Base-by-base conservation (phyloP, 768 basidiomycete species). In the Trametes elegans region DNA sequence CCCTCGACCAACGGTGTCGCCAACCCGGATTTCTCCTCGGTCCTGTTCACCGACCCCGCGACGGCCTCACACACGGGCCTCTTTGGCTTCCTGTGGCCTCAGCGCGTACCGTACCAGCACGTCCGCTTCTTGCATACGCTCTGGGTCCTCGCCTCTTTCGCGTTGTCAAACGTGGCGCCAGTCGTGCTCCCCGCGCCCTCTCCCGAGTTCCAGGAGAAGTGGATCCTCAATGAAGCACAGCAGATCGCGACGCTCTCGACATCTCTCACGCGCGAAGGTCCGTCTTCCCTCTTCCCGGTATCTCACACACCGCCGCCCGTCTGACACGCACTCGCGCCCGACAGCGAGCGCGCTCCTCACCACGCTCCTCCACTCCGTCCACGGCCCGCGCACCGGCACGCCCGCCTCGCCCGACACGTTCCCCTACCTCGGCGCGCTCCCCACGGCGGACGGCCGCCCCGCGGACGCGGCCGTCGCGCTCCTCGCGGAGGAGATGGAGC, bases 51-150 rank as follows among this genome's bases (percentile, higher is more conserved):
- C 31, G 56, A 58, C 38, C 62, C 58, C 19, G 36, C 49, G 7
- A 35, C 57, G 18, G 41, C 32, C 9, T 24, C 54, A 10, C 48
- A 54, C 35, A 47, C 21, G 38, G 67, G 59, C 24, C 31, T 83
- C 27, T 62, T 81, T 8, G 64, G 71, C 38, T 49, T 60, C 26
- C 19, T 79, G 34, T 86, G 89, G 70, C 90, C 89, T 0, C 71
- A 74, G 6, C 80, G 88, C 11, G 80, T 88, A 1, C 77, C 81
- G 1, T 87, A 85, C 66, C 90, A 94, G 64, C 88, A 93, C 69
- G 78, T 90, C 56, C 71, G 80, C 32, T 81, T 92, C 68, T 74
- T 93, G 34, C 91, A 90, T 63, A 84, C 90, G 58, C 65, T 89
- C 24, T 92, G 90, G 69, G 71, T 90, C 62, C 85, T 89, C 66